A percentile compares a stretch with the other conserved stretches of the same genome.
These are phyloP conservation scores for Dispira simplex DNA, from an alignment of 192 early-diverging fungal species.

Conservation along the genomic window DNA sequence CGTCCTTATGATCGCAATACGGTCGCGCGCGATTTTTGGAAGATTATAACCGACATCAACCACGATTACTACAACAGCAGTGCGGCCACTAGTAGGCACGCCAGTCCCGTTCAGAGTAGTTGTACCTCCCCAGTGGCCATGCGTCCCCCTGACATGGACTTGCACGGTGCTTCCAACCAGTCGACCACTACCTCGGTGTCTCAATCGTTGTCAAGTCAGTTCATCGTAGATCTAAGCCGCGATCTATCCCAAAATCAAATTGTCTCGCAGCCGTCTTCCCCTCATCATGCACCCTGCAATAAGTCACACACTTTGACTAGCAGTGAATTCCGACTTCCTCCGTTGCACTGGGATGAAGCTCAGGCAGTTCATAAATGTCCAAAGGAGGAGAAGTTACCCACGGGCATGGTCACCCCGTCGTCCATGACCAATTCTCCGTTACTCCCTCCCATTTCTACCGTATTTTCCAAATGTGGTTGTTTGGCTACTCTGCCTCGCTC, in stretches of 20 bases:
- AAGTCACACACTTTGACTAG: too few species aligned
- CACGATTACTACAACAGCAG: neutral
- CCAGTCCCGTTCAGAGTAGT: neutral
- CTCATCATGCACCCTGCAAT: neutral
- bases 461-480: neutral
- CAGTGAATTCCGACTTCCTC: too few species aligned
- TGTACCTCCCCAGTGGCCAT: neutral
- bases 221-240: neutral
- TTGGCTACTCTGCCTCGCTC: too few species aligned
- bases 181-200: too few species aligned
- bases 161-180: too few species aligned
- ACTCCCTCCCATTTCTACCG: neutral
- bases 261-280: neutral
- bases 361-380: too few species aligned
- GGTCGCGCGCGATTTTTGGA: constrained; percentile 2
- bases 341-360: too few species aligned
- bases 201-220: neutral
- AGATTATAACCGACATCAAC: constrained; percentile 4
- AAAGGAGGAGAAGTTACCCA: neutral
- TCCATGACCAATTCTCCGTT: neutral
- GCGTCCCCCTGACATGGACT: neutral
- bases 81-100: neutral
- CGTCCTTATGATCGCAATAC: neutral
- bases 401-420: neutral
- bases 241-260: neutral